Evolutionary conservation across 176 grass and related monocot species (phyloP).

Genomic region (Phragmites australis): DNA sequence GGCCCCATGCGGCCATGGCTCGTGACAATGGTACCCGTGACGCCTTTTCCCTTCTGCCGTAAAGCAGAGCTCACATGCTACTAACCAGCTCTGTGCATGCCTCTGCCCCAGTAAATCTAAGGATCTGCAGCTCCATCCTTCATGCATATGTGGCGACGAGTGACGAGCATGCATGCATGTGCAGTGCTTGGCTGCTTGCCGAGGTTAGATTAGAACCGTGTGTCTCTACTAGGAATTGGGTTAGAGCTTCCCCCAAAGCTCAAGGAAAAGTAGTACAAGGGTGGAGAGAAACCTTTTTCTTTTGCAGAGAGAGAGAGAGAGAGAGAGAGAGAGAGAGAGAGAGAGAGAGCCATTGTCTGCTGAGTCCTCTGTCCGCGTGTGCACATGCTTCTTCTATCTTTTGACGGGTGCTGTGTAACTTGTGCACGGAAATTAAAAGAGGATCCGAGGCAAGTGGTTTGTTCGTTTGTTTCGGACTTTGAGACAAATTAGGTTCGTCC

Average conservation of each 20-base stretch:
- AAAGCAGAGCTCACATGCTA: not conserved
- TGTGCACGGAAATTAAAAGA: not conserved
- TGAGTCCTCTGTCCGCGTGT: not conserved
- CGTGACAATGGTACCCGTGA: not conserved
- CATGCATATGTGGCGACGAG: too few species aligned
- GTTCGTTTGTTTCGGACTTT: not conserved
- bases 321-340: not conserved
- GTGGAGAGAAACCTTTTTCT: too few species aligned
- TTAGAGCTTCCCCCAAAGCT: not conserved
- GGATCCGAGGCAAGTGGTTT: conserved; percentile 38
- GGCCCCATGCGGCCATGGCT: not conserved
- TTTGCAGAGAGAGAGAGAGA: not conserved
- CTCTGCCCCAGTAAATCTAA: not conserved
- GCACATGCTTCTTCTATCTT: not conserved
- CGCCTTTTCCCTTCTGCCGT: not conserved
- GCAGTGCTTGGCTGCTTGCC: not conserved
- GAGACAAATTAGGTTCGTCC: not conserved
- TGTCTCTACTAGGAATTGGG: not conserved
- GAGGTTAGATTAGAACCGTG: not conserved
- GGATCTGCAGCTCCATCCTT: too few species aligned
- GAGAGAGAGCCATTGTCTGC: not conserved
- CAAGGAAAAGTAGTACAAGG: not conserved
- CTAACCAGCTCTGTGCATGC: too few species aligned
- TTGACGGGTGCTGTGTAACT: not conserved
- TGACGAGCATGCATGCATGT: not conserved